Evolutionary conservation across 345 rosid species (phyloP), one percentile per base, ranked within the genome.

Genomic region (Camelina sativa): DNA sequence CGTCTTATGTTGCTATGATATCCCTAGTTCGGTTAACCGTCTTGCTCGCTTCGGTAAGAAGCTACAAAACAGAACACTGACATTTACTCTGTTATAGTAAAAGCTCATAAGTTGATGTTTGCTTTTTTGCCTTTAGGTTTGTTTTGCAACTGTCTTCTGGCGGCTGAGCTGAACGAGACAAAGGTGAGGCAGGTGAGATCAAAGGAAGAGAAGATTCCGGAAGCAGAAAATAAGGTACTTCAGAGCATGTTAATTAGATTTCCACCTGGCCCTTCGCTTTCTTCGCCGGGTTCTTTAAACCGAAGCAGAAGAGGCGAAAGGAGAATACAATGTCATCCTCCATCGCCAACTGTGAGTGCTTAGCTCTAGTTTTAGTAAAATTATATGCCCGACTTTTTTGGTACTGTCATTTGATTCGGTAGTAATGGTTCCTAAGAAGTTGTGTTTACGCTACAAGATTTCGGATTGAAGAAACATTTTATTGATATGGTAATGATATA

Each of bases 21-120:
- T 92, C 67, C 98, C 99, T 51, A 83, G 86, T 44, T 95, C 98
- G 99, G 96, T 95, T 73, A 95, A 95, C 79, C 99, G 97, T 60
- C 93, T 95, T 60, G 97, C 99, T 55, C 89, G 97, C n/a, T 79
- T 95, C 13, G 99, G 99, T 95, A 86, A 84, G 81, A 44, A 35
- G 37, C 52, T 19, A 40, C 15, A 1, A 38, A 67, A 65, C 69
- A 37, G 32, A 71, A 28, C 25, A 17, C 30, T 40, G 5, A 23
- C 41, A 23, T 25, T 48, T 51, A 48, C 76, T 70, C 54, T 76
- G 67, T 56, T 70, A 70, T 47, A 6, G 61, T 62, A 28, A 23
- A 35, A 55, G 54, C 20, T 65, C 9, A n/a, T 66, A 8, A 40
- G 46, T 51, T 66, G 59, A 13, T 8, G 20, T 62, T 41, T 74